Percentiles rank a stretch among this genome's conserved stretches.
Evolutionary conservation across 1,284 basidiomycete species (phyloP).

Genomic region (Fomitopsis schrenkii): DNA sequence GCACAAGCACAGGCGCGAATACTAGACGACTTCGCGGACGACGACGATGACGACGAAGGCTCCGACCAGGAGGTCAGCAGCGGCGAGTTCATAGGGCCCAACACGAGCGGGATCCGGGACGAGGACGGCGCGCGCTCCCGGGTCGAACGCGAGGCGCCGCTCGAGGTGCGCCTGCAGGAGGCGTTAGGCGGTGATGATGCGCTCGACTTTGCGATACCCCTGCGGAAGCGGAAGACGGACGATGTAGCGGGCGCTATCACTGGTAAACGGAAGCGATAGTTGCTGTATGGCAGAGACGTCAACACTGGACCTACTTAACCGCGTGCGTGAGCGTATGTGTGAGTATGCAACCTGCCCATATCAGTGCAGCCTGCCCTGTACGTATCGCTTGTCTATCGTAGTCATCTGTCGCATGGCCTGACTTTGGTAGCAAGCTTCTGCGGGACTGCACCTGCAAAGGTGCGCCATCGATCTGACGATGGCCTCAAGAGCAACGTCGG

Average conservation of each 20-base stretch:
- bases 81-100: constrained; percentile 13
- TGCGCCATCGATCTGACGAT: neutral
- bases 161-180: constrained; percentile 16
- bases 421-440: neutral
- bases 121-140: constrained; percentile 3
- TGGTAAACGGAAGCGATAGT: constrained; percentile 59
- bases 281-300: constrained; percentile 1
- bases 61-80: constrained; percentile 18
- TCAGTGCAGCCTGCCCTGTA: neutral
- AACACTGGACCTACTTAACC: neutral
- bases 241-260: constrained; percentile 37
- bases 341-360: neutral
- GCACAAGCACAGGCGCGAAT: constrained; percentile 47
- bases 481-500: neutral
- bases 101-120: constrained; percentile 15
- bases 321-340: neutral
- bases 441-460: neutral
- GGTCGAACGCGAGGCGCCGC: constrained; percentile 9
- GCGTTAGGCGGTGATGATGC: constrained; percentile 38
- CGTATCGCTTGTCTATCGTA: neutral
- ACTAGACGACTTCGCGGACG: constrained; percentile 27
- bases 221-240: constrained; percentile 57
- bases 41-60: constrained; percentile 41
- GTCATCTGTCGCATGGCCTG: neutral
- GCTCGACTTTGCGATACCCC: constrained; percentile 60